Evolutionary conservation across 495 filamentous ascomycete species (phyloP), one percentile per base, ranked within the genome.

Genomic region (Trypethelium eluteriae): DNA sequence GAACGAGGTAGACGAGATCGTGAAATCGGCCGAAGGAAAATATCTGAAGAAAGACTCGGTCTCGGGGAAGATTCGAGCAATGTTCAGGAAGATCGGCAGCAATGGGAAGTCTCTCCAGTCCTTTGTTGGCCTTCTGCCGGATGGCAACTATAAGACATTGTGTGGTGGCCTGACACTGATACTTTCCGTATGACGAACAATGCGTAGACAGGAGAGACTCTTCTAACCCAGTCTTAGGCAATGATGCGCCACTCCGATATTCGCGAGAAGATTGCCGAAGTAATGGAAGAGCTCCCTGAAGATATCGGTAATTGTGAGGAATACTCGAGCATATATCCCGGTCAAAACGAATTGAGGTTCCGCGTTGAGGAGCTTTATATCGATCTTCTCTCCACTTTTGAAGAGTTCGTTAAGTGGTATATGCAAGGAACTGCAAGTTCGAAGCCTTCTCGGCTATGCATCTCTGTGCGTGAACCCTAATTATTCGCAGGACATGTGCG

Each of bases 81-180:
- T 32, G 10, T 67, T 67, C 62, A 38, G 66, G 34, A 67, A 64
- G 36, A 38, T 67, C 34, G 62, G 66, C 11, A 46, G 64, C 32
- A 64, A 67, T 39, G 61, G 14, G 41, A 67, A 57, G 39, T 67
- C 66, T 4, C 63, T 64, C 7, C 6, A 67, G 59, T 36, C 61
- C 16, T 67, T 67, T 39, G 38, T 67, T 44, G 47, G 62, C 9
- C 61, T 64, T 18, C 66, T 67, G 4, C 61, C 34, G 25, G 66
- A 67, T 64, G 59, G 66, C 11, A 53, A 64, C 18, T 67, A 67
- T 49, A 67, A 64, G 44, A 66, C 65, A 16, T 47, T 66, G 18
- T 66, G 65, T 50, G 65, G 53, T 35, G 65, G 65, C 5, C 46
- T 66, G 36, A 66, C 50, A 6, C 49, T 66, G 16, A 66, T 66